These are phyloP conservation scores for Aspergillus homomorphus DNA, from an alignment of 495 filamentous ascomycete species.

Conservation along the genomic window DNA sequence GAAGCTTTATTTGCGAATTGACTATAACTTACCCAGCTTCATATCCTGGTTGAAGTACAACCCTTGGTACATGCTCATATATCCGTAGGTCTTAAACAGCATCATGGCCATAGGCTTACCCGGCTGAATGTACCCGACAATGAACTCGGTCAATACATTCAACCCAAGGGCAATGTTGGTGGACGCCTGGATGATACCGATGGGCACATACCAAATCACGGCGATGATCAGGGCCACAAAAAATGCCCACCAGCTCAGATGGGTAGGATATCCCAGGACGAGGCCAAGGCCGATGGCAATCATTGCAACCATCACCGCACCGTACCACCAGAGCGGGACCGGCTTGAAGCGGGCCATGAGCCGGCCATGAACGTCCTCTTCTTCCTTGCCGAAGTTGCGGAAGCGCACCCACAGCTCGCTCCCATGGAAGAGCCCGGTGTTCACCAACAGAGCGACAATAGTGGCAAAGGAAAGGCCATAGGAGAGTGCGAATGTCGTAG, in stretches of 20 bases:
- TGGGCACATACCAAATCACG: conserved; percentile 49
- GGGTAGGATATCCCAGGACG: conserved; percentile 49
- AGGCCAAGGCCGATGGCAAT: conserved; percentile 52
- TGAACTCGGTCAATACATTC: conserved; percentile 61
- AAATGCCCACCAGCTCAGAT: conserved; percentile 52
- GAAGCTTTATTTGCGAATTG: background rate
- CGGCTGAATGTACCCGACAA: conserved; percentile 62
- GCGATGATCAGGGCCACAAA: conserved; percentile 51
- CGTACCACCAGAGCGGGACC: conserved; percentile 65
- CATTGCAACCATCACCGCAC: conserved; percentile 43
- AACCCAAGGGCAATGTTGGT: conserved; percentile 54
- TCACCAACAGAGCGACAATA: conserved; percentile 53
- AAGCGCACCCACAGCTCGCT: conserved; percentile 52
- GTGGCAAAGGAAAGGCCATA: conserved; percentile 62
- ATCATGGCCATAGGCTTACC: conserved; percentile 62
- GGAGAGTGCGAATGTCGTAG: conserved; percentile 55
- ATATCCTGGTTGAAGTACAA: conserved; percentile 51
- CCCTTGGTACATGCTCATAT: conserved; percentile 56
- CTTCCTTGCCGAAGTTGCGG: conserved; percentile 48
- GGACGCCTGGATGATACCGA: conserved; percentile 52
- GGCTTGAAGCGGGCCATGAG: conserved; percentile 59
- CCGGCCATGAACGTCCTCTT: conserved; percentile 63
- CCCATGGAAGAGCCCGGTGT: conserved; percentile 55
- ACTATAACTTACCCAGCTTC: conserved; percentile 38
- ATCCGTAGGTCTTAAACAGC: conserved; percentile 63